A percentile compares a stretch with the other conserved stretches of the same genome.
phyloP scores from a whole-genome alignment of 1,139 yeast genomes.

The Suhomyces bolitotheri region DNA sequence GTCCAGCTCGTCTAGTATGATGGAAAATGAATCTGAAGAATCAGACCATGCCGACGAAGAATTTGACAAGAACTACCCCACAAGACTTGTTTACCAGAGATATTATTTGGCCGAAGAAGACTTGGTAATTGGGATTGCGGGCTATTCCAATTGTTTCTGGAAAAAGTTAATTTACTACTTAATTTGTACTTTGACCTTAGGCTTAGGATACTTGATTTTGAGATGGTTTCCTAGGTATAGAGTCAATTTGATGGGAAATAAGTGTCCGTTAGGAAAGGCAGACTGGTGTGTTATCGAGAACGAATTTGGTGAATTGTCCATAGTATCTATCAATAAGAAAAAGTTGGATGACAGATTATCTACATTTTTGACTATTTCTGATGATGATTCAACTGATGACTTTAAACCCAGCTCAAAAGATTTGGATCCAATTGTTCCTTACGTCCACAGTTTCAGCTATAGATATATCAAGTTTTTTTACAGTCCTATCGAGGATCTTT shows the following conservation, averaged over 20 bases:
- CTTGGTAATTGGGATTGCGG: constrained; percentile 90
- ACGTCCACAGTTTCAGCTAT: constrained; percentile 69
- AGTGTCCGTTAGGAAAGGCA: constrained; percentile 71
- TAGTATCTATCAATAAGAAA: constrained; percentile 53
- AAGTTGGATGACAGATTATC: constrained; percentile 74
- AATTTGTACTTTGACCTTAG: constrained; percentile 61
- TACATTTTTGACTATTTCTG: constrained; percentile 51
- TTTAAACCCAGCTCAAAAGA: constrained; percentile 18
- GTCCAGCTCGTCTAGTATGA: constrained; percentile 22
- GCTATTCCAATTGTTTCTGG: constrained; percentile 59
- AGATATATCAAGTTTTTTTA: constrained; percentile 82
- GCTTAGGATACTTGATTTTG: constrained; percentile 68
- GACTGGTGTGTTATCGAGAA: constrained; percentile 95
- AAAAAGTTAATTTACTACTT: constrained; percentile 52
- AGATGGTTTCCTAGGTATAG: constrained; percentile 86
- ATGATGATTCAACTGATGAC: constrained; percentile 19
- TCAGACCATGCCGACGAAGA: constrained; percentile 34
- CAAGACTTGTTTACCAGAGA: constrained; percentile 61
- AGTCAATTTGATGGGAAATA: constrained; percentile 65
- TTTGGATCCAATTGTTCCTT: constrained; percentile 68
- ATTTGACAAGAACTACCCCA: constrained; percentile 43
- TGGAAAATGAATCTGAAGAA: constrained; percentile 14
- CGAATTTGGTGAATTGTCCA: constrained; percentile 82
- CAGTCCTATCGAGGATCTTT: constrained; percentile 84
- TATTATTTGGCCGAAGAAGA: constrained; percentile 96